Conservation (phyloP, 257 asterid species). For the Jaltomata sinuosa region DNA sequence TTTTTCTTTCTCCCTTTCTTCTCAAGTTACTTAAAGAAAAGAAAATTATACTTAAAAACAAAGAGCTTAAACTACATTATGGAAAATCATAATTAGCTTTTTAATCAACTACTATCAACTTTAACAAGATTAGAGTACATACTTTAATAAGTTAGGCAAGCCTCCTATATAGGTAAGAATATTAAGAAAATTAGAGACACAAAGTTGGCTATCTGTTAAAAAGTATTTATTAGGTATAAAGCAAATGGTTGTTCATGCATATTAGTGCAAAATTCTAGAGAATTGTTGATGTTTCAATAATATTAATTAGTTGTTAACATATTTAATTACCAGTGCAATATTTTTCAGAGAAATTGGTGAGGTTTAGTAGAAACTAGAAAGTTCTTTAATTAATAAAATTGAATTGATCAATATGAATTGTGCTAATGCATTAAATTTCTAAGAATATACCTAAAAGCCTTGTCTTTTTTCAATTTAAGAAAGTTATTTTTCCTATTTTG, state of each 20-base stretch:
- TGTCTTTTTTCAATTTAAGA: background rate
- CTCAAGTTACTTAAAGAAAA: background rate
- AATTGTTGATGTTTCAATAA: background rate
- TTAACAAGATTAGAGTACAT: background rate
- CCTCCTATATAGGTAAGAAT: background rate
- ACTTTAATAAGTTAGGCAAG: background rate
- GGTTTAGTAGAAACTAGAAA: background rate
- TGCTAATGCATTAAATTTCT: background rate
- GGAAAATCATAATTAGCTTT: background rate
- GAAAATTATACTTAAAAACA: background rate
- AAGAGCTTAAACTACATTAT: background rate
- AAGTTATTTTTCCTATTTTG: background rate
- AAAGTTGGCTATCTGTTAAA: background rate
- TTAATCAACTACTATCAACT: background rate
- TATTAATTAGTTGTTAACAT: background rate
- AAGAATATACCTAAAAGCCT: background rate
- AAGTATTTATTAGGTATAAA: background rate
- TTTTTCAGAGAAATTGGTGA: background rate
- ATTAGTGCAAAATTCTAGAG: background rate
- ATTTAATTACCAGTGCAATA: background rate
- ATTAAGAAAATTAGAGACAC: background rate
- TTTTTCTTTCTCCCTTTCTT: too few relatives aligned
- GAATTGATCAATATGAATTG: background rate
- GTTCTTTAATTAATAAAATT: background rate
- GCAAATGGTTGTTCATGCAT: background rate